Evolutionary conservation across 2,329 filamentous ascomycete species (phyloP).

Genomic region (Lachnellula subtilissima): DNA sequence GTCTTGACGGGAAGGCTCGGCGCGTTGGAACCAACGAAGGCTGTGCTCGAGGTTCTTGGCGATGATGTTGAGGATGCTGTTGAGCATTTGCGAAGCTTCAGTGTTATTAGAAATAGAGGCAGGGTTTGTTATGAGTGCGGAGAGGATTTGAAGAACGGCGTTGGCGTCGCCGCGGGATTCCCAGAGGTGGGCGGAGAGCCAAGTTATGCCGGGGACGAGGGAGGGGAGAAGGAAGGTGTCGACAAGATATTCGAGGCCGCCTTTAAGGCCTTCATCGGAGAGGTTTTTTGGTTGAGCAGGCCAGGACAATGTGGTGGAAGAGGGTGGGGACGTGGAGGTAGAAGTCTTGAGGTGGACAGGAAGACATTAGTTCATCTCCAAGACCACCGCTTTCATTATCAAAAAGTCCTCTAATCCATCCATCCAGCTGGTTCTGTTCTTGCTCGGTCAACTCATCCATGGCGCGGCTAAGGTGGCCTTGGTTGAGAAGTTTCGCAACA

Average conservation of each 20-base stretch:
- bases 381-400: conserved; percentile 69
- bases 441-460: conserved; percentile 57
- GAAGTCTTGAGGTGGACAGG: conserved; percentile 77
- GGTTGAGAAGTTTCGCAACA: conserved; percentile 59
- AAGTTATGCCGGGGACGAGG: conserved; percentile 67
- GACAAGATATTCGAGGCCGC: conserved; percentile 73
- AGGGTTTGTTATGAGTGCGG: conserved; percentile 62
- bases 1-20: conserved; percentile 62
- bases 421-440: conserved; percentile 60
- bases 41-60: conserved; percentile 64
- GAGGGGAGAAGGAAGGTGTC: conserved; percentile 78
- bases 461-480: conserved; percentile 52
- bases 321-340: conserved; percentile 73
- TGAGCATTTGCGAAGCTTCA: conserved; percentile 66
- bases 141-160: conserved; percentile 65
- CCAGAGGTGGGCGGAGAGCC: conserved; percentile 67
- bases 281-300: conserved; percentile 60
- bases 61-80: conserved; percentile 65
- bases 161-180: conserved; percentile 61
- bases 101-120: conserved; percentile 57
- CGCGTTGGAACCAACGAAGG: conserved; percentile 60
- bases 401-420: conserved; percentile 75
- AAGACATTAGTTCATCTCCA: conserved; percentile 75
- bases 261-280: conserved; percentile 64
- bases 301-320: conserved; percentile 70